Evolutionary conservation across 2,329 filamentous ascomycete genomes (phyloP), one percentile per base, ranked within the genome.

Genomic region (Penicillium italicum): DNA sequence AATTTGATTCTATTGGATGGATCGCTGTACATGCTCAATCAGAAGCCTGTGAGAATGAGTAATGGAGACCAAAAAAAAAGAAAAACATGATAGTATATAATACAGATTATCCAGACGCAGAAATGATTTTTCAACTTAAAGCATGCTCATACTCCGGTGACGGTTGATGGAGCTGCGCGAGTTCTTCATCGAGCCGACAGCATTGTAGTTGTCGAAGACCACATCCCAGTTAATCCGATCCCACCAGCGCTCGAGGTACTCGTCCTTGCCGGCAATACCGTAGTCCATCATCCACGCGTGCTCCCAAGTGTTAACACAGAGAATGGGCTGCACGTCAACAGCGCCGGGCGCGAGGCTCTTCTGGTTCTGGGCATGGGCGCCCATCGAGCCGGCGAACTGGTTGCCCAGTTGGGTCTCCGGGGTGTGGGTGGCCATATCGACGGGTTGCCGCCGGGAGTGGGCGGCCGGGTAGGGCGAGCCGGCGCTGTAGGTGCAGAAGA

Each of bases 291-390:
- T 77, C 85, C 89, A 99, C 9, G 88, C 87, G 76, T 97, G 94
- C 79, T 97, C 88, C 94, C 94, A 99, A 5, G 91, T 96, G 77
- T 91, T 97, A 57, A 97, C 82, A 72, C 93, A 97, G 66, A 99
- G 78, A 58, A 97, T 80, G 12, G 93, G 92, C 54, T 85, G 80
- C 33, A 92, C 74, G 46, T 88, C 71, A n/a, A 71, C 57, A 12
- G 73, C 76, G 5, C 75, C 74, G 31, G 72, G 74, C 4, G 75
- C 74, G 46, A 75, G 60, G 52, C 57, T 68, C 65, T 70, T 72
- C 58, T 70, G 62, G 60, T 72, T 70, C 42, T 63, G 56, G 8
- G 71, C 59, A 54, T 71, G 66, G 6, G 67, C 62, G 12, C 71
- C 71, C 69, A 73, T 72, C 7, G 67, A 66, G 11, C 70, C 71